phyloP scores from a whole-genome alignment of 2,329 filamentous ascomycete genomes.

The Colletotrichum tofieldiae region DNA sequence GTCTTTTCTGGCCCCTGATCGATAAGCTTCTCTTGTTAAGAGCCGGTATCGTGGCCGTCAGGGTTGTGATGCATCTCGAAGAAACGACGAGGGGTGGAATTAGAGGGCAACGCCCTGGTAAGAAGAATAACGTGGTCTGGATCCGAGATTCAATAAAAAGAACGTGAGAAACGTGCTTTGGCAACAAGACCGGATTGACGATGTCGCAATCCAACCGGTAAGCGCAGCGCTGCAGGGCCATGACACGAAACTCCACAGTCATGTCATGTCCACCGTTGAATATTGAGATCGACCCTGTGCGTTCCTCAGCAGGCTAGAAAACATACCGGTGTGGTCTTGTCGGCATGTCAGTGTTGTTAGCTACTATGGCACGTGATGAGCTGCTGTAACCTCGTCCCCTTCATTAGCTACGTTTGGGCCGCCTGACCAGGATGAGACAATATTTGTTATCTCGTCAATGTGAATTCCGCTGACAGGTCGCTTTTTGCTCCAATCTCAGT shows the following conservation, averaged over 20 bases:
- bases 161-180: conserved; percentile 14
- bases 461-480: not conserved
- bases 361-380: not conserved
- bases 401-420: not conserved
- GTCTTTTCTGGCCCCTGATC: conserved; percentile 24
- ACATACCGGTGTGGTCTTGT: not conserved
- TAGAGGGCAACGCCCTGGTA: not conserved
- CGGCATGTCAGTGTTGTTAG: conserved; percentile 1
- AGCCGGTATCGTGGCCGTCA: conserved; percentile 25
- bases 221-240: conserved; percentile 16
- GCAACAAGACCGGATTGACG: conserved; percentile 7
- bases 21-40: conserved; percentile 24
- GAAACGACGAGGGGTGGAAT: not conserved
- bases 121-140: not conserved
- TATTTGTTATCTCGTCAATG: not conserved
- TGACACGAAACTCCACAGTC: conserved; percentile 30
- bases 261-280: conserved; percentile 28
- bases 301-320: conserved; percentile 6
- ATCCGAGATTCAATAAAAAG: conserved; percentile 11
- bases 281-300: conserved; percentile 34
- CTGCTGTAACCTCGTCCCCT: not conserved
- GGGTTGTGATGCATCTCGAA: conserved; percentile 15
- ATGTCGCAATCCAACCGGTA: not conserved
- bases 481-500: conserved; percentile 6
- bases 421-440: not conserved